Evolutionary conservation across 169 alveolate genomes (phyloP).

Genomic region (Plasmodium coatneyi): DNA sequence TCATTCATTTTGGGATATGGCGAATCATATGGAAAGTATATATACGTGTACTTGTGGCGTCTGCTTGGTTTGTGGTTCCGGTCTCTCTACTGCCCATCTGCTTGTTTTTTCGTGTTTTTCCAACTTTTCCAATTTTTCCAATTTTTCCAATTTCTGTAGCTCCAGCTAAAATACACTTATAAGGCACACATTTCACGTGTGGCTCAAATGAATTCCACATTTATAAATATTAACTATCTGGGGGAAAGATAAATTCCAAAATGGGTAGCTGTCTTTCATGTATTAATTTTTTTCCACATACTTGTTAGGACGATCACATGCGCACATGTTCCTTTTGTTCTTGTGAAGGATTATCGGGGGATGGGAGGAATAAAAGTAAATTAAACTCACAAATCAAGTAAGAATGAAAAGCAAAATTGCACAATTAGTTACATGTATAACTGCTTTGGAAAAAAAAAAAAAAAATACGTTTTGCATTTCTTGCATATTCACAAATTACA

Average conservation of each 20-base stretch:
- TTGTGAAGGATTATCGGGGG: background rate
- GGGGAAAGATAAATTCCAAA: background rate
- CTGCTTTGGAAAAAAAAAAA: background rate
- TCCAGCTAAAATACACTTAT: background rate
- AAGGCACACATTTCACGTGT: background rate
- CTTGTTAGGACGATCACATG: background rate
- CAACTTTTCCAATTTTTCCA: background rate
- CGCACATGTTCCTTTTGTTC: background rate
- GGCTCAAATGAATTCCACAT: background rate
- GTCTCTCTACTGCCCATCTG: background rate
- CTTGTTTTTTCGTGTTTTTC: background rate
- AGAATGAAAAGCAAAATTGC: background rate
- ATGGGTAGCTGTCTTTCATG: background rate
- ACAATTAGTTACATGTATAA: background rate
- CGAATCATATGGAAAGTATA: background rate
- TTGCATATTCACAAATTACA: background rate
- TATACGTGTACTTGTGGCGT: background rate
- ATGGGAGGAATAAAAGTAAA: background rate
- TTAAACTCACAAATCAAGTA: background rate
- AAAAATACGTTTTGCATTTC: background rate
- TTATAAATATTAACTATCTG: background rate
- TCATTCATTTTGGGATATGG: conserved; percentile 45
- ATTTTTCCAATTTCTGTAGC: background rate
- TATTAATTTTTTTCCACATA: background rate
- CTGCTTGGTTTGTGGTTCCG: background rate